Base-by-base conservation (phyloP, 257 asterid genomes). In the Salvia hispanica region DNA sequence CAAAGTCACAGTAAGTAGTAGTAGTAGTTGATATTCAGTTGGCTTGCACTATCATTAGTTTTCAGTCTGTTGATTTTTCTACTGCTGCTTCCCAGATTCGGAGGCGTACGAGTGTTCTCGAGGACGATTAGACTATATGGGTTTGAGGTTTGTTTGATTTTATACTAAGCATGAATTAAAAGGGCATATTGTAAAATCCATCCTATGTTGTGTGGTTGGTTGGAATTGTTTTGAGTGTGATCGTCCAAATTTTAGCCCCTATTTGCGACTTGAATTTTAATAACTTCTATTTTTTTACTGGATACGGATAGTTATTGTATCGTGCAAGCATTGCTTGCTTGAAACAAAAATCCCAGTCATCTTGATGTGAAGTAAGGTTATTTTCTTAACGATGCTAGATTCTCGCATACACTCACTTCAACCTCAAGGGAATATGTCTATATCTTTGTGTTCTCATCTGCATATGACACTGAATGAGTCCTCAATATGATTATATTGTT, bases 1-100 rank as follows among this genome's bases (percentile, higher is more conserved):
- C 46, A 94, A 92, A 92, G 97, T 92, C 54, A 92, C 95, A 1
- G 98, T 92, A 83, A 88, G 97, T 86, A 33, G 37, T 10, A n/a
- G n/a, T 37, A 51, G 25, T 10, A 8, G 60, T 25, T 25, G 31
- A 25, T 28, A 6, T 18, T 28, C 43, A 51, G 6, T 43, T 58
- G 18, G 54, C 56, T 15, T 9, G 53, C 42, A 44, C 2, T 45
- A 51, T 16, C 59, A 42, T 52, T 47, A 25, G 33, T 21, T 9
- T 18, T 58, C 45, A 42, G 5, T 9, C 6, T 46, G 10, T 62
- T 56, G 64, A 69, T 59, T 25, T 12, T 3, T 28, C 4, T 58
- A 64, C 42, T 62, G 25, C 43, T 43, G 28, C 65, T 76, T 72
- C 62, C 54, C 90, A 92, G 96, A 92, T 92, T 67, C 86, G 78